Conservation (phyloP, 345 rosid species). For the Aquilaria yunnanensis region DNA sequence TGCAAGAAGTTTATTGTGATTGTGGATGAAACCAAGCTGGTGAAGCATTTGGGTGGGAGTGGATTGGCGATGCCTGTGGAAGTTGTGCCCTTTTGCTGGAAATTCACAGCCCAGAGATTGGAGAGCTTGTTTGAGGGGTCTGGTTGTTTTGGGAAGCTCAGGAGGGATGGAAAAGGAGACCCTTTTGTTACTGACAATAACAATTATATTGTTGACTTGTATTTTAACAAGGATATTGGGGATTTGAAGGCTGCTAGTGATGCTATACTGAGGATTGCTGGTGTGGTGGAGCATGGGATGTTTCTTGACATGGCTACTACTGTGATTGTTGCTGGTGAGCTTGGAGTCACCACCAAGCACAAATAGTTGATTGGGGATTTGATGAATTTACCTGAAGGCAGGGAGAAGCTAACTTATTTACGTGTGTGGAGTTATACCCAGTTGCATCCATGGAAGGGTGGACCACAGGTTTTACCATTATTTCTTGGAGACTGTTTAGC, state of each 20-base stretch:
- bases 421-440: neutral
- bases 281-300: conserved; percentile 96
- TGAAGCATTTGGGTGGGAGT: conserved; percentile 58
- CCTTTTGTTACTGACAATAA: conserved; percentile 82
- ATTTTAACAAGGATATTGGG: conserved; percentile 62
- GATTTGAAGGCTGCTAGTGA: conserved; percentile 68
- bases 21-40: conserved; percentile 33
- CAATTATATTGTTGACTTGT: conserved; percentile 77
- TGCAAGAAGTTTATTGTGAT: conserved; percentile 64
- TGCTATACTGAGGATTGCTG: conserved; percentile 68
- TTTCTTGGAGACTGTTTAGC: neutral
- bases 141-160: conserved; percentile 57
- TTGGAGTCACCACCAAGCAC: conserved; percentile 58
- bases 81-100: conserved; percentile 82
- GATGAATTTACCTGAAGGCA: neutral
- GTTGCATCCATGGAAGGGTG: conserved; percentile 2
- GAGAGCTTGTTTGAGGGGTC: conserved; percentile 41
- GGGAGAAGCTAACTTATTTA: neutral
- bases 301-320: conserved; percentile 92
- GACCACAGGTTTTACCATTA: neutral
- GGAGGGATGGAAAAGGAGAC: conserved; percentile 26
- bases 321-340: conserved; percentile 85
- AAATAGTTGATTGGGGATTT: conserved; percentile 17
- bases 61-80: conserved; percentile 85
- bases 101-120: conserved; percentile 53